Evolutionary conservation across 192 early-diverging fungal genomes (phyloP).

Genomic region (Mortierella antarctica): DNA sequence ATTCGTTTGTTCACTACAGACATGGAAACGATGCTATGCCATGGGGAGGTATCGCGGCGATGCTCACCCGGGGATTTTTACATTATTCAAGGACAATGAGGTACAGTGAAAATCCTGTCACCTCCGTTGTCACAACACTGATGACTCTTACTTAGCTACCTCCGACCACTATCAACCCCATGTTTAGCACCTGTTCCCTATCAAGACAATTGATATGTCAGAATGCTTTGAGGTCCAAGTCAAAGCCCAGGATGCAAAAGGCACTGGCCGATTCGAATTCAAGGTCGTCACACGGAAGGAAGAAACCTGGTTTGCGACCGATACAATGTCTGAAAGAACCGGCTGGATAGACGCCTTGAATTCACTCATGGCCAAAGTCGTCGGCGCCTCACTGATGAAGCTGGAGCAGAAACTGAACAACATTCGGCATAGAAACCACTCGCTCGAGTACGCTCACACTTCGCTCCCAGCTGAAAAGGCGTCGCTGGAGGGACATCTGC

Average conservation of each 20-base stretch:
- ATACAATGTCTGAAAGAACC: slow-evolving; percentile 56
- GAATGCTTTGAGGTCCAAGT: slow-evolving; percentile 59
- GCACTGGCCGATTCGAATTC: slow-evolving; percentile 59
- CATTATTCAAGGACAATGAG: slow-evolving; percentile 65
- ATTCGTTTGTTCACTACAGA: slow-evolving; percentile 14
- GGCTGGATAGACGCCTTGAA: slow-evolving; percentile 61
- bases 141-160: too few species aligned
- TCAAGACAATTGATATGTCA: slow-evolving; percentile 63
- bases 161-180: too few species aligned
- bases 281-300: slow-evolving; percentile 57
- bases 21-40: slow-evolving; percentile 63
- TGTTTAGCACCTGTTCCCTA: slow-evolving; percentile 51
- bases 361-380: slow-evolving; percentile 62
- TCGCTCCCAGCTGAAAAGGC: background rate
- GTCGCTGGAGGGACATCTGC: slow-evolving; percentile 23
- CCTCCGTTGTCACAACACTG: too few species aligned
- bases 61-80: slow-evolving; percentile 58
- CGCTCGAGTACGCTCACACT: slow-evolving; percentile 27
- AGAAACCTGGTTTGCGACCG: slow-evolving; percentile 59
- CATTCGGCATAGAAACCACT: slow-evolving; percentile 42
- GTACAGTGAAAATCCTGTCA: slow-evolving; percentile 16
- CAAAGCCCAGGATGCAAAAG: slow-evolving; percentile 52
- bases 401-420: slow-evolving; percentile 53
- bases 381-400: slow-evolving; percentile 55
- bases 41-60: slow-evolving; percentile 60